Evolutionary conservation across 2,329 filamentous ascomycete species (phyloP).

Genomic region (Cordyceps cateniannulata): DNA sequence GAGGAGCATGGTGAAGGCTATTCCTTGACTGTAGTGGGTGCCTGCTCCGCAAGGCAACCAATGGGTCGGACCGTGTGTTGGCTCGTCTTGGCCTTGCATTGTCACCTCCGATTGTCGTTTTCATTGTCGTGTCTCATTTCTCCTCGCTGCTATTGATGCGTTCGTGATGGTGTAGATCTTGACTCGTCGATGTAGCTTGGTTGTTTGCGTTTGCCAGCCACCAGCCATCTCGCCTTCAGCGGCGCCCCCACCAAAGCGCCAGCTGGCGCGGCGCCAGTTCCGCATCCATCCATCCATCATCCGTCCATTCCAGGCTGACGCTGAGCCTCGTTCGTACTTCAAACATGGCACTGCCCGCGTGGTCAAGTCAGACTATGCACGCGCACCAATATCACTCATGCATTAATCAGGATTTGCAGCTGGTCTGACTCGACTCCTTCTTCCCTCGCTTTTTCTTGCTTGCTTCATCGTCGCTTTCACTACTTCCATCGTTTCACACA

Average conservation of each 20-base stretch:
- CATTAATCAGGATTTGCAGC: neutral
- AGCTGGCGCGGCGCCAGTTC: neutral
- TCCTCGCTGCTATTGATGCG: too few relatives aligned
- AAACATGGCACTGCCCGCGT: neutral
- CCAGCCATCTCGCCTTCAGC: neutral
- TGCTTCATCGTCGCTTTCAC: neutral
- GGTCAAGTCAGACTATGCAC: neutral
- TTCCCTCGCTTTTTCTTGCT: neutral
- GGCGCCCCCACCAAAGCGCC: neutral
- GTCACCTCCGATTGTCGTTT: too few relatives aligned
- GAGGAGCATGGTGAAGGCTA: too few relatives aligned
- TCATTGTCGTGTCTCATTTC: too few relatives aligned
- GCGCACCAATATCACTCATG: neutral
- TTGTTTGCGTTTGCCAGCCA: too few relatives aligned
- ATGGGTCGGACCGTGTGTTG: too few relatives aligned
- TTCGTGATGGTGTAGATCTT: too few relatives aligned
- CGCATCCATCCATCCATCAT: neutral
- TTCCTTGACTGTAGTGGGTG: too few relatives aligned
- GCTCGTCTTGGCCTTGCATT: too few relatives aligned
- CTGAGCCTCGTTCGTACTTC: neutral
- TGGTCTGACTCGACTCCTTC: neutral
- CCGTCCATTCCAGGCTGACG: neutral
- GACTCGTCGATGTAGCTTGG: too few relatives aligned
- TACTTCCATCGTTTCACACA: neutral
- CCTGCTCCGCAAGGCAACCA: too few relatives aligned